Base-by-base conservation (phyloP, 768 basidiomycete species). In the Tylopilus rubrobrunneus region DNA sequence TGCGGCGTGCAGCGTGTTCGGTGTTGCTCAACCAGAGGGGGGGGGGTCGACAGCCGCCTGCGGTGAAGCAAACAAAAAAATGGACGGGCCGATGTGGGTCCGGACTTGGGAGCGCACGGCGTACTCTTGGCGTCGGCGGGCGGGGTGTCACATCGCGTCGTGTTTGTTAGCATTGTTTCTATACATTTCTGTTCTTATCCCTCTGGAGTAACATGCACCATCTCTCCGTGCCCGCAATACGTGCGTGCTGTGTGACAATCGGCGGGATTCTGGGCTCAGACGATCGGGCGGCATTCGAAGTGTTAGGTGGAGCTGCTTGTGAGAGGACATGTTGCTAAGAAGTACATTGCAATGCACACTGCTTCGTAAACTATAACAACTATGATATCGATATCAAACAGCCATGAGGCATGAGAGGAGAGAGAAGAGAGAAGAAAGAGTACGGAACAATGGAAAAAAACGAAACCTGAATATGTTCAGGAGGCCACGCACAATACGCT, bases 361-460 rank as follows among this genome's bases (percentile, higher is more conserved):
- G 58, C 62, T 59, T 60, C 56, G 33, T 43, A 46, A 58, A 66
- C 62, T 56, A 48, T 62, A 60, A 66, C 58, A 64, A 54, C 49
- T 52, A 58, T 57, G n/a, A n/a, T n/a, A n/a, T n/a, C n/a, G 64
- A 63, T 59, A 68, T 66, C 57, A 60, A 63, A 67, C 67, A 67
- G 58, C 59, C n/a, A n/a, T 59, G 50, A 63, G 64, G 67, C 57
- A 63, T 14, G 12, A 45, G 25, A 31, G 34, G 19, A 57, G 40
- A 44, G 6, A 49, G 55, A 39, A 54, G 56, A 48, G 25, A 53
- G 59, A 36, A 46, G 10, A 53, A 3, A 53, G 41, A 52, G 45
- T 49, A 52, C 36, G 37, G 21, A 39, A 52, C 42, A 52, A 48
- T 0, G 28, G 25, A n/a, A 25, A 1, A 53, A 28, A 51, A 55